Base-by-base conservation (phyloP, 805 yeast genomes). In the Hanseniaspora occidentalis region DNA sequence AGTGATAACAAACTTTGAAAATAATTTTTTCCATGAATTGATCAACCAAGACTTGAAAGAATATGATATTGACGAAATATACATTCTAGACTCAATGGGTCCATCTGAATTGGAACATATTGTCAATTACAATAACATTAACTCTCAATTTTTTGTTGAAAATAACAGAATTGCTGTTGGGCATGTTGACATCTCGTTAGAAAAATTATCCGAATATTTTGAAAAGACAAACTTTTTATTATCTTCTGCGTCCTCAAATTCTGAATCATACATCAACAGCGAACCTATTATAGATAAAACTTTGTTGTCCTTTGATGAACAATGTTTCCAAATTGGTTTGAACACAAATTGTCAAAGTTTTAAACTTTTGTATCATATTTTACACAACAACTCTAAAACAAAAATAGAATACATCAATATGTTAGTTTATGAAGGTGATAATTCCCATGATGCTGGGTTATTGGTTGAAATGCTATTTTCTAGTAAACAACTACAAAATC, bases 341-440 rank as follows among this genome's bases (percentile, higher is more conserved):
- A 48, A 57, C 3, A 48, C 54, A 14, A 48, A 48, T 19, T 60
- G 56, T 43, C 51, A 47, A 33, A 46, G 53, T 14, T 58, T 50
- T 35, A 56, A 58, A 38, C 43, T 50, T 11, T 45, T 51, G 6
- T 56, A 51, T 40, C 61, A 58, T 46, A 26, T 57, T 16, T 38
- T 56, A 18, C 53, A 51, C 10, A n/a, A 19, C 3, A 33, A 33
- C 23, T 29, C 33, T 9, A 29, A 29, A n/a, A n/a, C 33, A 29
- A 50, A 52, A 7, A 54, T 67, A 17, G 56, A 52, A n/a, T 69
- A 71, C 3, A 45, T 73, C n/a, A 71, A 73, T 9, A 65, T 73
- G 14, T 77, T 69, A 54, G 94, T 80, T 1, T 85, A 84, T 57
- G 96, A 88, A 56, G 96, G 97, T 25, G 96, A 88, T 57, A 89